phyloP scores from a whole-genome alignment of 345 rosid genomes.

The Eucalyptus viminalis region DNA sequence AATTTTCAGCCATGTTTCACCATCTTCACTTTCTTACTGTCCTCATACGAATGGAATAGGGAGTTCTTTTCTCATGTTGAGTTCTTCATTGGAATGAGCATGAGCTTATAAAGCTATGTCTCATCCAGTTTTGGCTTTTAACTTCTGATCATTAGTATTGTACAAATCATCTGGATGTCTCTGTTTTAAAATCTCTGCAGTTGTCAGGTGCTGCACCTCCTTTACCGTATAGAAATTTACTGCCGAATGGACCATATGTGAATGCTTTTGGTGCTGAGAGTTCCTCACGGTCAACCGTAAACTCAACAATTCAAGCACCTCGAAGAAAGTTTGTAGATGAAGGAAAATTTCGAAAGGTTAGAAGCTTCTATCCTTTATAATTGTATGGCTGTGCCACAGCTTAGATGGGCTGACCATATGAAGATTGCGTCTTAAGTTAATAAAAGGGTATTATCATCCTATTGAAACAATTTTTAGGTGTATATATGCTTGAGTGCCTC shows the following conservation, averaged over 20 bases:
- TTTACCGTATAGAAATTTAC: constrained; percentile 69
- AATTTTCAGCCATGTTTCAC: neutral
- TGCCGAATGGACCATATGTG: constrained; percentile 52
- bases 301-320: constrained; percentile 84
- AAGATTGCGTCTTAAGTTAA: neutral
- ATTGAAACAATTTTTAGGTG: neutral
- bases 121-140: neutral
- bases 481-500: neutral
- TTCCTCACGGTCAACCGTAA: constrained; percentile 61
- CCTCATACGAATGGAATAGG: neutral
- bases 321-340: constrained; percentile 97
- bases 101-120: neutral
- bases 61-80: neutral
- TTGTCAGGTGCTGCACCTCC: constrained; percentile 80
- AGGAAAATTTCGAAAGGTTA: constrained; percentile 95
- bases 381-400: neutral
- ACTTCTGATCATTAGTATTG: neutral
- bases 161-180: neutral
- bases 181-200: constrained; percentile 31
- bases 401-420: neutral
- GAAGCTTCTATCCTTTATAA: neutral
- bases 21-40: neutral
- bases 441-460: neutral
- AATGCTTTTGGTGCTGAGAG: constrained; percentile 37
- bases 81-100: neutral